Base-by-base conservation (phyloP, 176 grass and related monocot genomes). In the Oryza glumipatula region DNA sequence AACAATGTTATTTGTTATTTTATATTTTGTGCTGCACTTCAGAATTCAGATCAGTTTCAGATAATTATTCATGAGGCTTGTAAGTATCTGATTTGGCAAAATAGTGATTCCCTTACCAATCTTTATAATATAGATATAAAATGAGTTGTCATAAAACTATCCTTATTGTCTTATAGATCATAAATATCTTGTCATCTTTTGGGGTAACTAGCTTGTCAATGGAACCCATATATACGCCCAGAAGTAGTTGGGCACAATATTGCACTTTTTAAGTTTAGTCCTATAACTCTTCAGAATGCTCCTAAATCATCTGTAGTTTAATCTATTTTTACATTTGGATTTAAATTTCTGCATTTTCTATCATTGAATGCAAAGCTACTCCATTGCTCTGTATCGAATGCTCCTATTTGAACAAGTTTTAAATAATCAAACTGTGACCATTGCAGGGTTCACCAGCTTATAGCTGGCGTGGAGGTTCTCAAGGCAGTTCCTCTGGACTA, bases 401-500 rank as follows among this genome's bases (percentile, higher is more conserved):
- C 22, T 76, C 17, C 35, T 72, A 72, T 38, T 82, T 36, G 68
- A 67, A 68, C 11, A 69, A 51, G 51, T 76, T 74, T 36, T 80
- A 80, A 84, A 80, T 80, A 16, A 21, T 80, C 33, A 52, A 72
- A 64, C 33, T 83, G 48, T 84, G 24, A 85, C 75, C 78, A 65
- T 85, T 90, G 85, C 93, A 98, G 91, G 85, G 91, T 83, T 93
- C 96, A 87, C 89, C 91, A 88, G 87, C 87, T 89, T 90, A 93
- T 92, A 90, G 86, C n/a, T 98, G 93, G 96, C 83, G 93, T 61
- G 93, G 96, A 77, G 96, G 93, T 33, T 95, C 93, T 56, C 87
- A 98, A 89, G 83, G 96, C 73, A 92, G 91, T 81, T 94, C 93
- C 1, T 92, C 96, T 82, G 93, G 93, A 87, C 74, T 95, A 44